Conservation (phyloP, 2,329 filamentous ascomycete species). For the Ceratocystis albifundus region DNA sequence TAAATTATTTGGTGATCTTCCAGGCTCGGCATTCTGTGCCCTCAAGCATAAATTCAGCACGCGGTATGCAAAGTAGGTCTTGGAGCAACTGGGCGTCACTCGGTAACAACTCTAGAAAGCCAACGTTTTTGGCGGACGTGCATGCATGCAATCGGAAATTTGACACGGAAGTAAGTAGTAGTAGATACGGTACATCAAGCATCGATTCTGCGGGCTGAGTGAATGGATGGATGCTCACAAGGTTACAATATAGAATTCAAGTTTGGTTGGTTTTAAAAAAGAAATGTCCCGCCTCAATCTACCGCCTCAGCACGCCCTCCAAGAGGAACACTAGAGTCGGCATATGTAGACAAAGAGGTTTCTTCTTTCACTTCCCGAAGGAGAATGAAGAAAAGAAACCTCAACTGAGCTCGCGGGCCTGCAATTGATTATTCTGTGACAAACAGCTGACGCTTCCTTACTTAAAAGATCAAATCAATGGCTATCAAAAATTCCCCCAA, state of each 20-base stretch:
- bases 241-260: constrained; percentile 10
- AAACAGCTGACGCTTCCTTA: constrained; percentile 24
- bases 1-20: too few species aligned
- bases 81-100: too few species aligned
- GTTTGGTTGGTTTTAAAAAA: constrained; percentile 4
- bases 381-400: neutral
- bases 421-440: constrained; percentile 24
- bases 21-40: too few species aligned
- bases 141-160: too few species aligned
- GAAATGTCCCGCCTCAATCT: constrained; percentile 24
- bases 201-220: constrained; percentile 13
- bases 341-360: constrained; percentile 22
- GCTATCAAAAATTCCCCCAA: neutral
- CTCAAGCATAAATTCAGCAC: too few species aligned
- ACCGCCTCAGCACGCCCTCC: constrained; percentile 20
- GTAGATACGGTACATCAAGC: neutral
- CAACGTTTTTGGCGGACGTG: too few species aligned
- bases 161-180: too few species aligned
- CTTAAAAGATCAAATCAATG: neutral
- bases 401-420: constrained; percentile 24
- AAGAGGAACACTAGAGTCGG: constrained; percentile 13
- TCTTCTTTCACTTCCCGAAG: neutral
- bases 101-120: too few species aligned
- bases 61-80: too few species aligned
- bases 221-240: neutral